Conservation (phyloP, 805 yeast species). For the Ogataea sp. region DNA sequence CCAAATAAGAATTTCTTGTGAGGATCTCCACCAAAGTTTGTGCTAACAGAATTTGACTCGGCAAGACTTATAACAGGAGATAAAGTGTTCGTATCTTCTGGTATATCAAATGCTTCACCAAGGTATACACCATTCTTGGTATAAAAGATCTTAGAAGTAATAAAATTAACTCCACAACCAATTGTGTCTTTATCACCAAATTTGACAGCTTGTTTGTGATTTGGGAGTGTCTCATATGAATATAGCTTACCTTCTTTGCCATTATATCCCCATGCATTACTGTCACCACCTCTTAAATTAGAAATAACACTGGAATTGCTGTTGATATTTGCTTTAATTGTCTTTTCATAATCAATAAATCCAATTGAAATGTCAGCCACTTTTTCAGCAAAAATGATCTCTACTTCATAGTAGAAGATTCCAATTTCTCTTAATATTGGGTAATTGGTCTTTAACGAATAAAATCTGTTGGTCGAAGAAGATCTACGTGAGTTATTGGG, state of each 20-base stretch:
- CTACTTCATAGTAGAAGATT: constrained; percentile 44
- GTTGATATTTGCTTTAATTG: too few relatives aligned
- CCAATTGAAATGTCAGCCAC: constrained; percentile 39
- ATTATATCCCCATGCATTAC: constrained; percentile 42
- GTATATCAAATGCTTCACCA: constrained; percentile 46
- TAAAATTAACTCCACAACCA: constrained; percentile 79
- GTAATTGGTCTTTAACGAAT: constrained; percentile 24
- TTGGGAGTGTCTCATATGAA: constrained; percentile 27
- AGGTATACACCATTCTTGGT: constrained; percentile 73
- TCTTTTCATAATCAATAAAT: constrained; percentile 24
- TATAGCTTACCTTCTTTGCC: constrained; percentile 41
- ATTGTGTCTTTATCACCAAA: constrained; percentile 56
- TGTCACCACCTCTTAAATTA: constrained; percentile 41
- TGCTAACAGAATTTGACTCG: constrained; percentile 31
- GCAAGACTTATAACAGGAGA: constrained; percentile 45
- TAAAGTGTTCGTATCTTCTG: constrained; percentile 17
- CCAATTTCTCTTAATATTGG: constrained; percentile 33
- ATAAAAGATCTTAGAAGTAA: constrained; percentile 54
- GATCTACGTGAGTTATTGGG: constrained; percentile 5
- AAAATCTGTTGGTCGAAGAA: constrained; percentile 6
- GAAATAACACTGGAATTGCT: constrained; percentile 9
- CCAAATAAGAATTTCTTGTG: constrained; percentile 36
- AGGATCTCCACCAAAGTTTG: constrained; percentile 45
- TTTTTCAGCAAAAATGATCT: constrained; percentile 26
- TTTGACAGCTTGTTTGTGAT: constrained; percentile 30